These are phyloP conservation scores for Carallia pectinifolia DNA, from an alignment of 345 rosid genomes.

Conservation along the genomic window DNA sequence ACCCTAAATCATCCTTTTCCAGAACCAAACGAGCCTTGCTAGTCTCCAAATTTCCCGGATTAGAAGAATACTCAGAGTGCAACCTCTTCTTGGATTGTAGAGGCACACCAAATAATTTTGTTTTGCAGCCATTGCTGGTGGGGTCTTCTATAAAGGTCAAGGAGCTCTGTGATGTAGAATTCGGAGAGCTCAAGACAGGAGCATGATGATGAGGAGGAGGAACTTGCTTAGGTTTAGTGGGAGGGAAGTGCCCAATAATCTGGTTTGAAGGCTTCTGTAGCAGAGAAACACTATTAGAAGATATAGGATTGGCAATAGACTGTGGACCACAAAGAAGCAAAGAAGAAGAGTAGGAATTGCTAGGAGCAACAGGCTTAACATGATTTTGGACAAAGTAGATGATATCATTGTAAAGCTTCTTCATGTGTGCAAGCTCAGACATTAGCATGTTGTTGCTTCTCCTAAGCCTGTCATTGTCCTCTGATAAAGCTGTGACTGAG, in stretches of 20 bases:
- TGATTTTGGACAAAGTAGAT: slow-evolving; percentile 91
- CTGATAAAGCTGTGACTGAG: slow-evolving; percentile 60
- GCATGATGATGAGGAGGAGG: slow-evolving; percentile 19
- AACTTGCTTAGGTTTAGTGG: slow-evolving; percentile 16
- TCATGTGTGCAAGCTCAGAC: slow-evolving; percentile 89
- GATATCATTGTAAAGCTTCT: slow-evolving; percentile 86
- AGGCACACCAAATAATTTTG: slow-evolving; percentile 78
- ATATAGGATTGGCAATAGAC: slow-evolving; percentile 28
- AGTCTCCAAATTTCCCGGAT: slow-evolving; percentile 38
- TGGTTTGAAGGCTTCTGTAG: slow-evolving; percentile 48
- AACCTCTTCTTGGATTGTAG: slow-evolving; percentile 68
- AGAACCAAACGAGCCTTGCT: slow-evolving; percentile 61
- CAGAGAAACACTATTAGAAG: slow-evolving; percentile 19
- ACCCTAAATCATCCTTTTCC: slow-evolving; percentile 78
- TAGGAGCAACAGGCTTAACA: slow-evolving; percentile 75
- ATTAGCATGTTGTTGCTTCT: slow-evolving; percentile 71
- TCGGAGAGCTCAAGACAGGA: slow-evolving; percentile 34
- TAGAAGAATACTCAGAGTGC: slow-evolving; percentile 38
- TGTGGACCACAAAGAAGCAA: slow-evolving; percentile 38
- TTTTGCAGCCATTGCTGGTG: slow-evolving; percentile 39
- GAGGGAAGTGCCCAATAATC: slow-evolving; percentile 39
- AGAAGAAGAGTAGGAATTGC: slow-evolving; percentile 52
- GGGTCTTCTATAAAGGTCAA: slow-evolving; percentile 38
- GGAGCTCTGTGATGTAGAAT: slow-evolving; percentile 38
- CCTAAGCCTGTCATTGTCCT: slow-evolving; percentile 81